phyloP scores from a whole-genome alignment of 208 protist species.

The Trypanosoma vivax region DNA sequence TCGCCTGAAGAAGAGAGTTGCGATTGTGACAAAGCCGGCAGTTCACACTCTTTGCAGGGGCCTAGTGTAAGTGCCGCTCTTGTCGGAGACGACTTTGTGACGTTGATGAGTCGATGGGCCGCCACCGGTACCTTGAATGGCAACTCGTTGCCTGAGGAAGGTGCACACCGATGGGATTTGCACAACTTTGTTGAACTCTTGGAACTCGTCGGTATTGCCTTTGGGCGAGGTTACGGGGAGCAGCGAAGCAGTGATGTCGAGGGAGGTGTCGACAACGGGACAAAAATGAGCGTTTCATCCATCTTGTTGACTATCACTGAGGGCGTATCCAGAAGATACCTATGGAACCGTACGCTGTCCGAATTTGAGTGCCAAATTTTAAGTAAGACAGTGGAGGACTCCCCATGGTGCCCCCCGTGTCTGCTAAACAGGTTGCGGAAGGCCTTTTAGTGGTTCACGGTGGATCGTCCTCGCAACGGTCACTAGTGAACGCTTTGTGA shows the following conservation, averaged over 20 bases:
- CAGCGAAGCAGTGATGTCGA: too few relatives aligned
- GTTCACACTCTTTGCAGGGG: not conserved
- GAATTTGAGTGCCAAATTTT: conserved; percentile 14
- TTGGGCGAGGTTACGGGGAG: too few relatives aligned
- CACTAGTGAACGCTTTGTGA: too few relatives aligned
- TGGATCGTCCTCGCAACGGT: too few relatives aligned
- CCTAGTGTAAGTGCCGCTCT: not conserved
- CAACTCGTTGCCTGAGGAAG: not conserved
- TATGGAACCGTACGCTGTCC: conserved; percentile 13
- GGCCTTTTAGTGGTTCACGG: not conserved
- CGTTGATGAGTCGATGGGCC: conserved; percentile 14
- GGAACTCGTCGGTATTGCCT: too few relatives aligned
- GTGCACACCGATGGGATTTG: conserved; percentile 18
- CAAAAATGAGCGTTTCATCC: not conserved
- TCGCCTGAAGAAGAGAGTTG: conserved; percentile 4
- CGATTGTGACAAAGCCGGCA: not conserved
- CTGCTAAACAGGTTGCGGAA: not conserved
- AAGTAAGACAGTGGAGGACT: not conserved
- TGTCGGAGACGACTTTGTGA: too few relatives aligned
- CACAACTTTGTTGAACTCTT: conserved; percentile 32
- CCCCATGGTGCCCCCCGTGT: conserved; percentile 7
- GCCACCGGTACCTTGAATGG: conserved; percentile 11
- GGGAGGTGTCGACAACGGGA: not conserved
- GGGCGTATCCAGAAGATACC: conserved; percentile 20
- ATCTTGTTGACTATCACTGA: conserved; percentile 21